Evolutionary conservation across 805 yeast species (phyloP).

Genomic region (Kazachstania kunashirensis): DNA sequence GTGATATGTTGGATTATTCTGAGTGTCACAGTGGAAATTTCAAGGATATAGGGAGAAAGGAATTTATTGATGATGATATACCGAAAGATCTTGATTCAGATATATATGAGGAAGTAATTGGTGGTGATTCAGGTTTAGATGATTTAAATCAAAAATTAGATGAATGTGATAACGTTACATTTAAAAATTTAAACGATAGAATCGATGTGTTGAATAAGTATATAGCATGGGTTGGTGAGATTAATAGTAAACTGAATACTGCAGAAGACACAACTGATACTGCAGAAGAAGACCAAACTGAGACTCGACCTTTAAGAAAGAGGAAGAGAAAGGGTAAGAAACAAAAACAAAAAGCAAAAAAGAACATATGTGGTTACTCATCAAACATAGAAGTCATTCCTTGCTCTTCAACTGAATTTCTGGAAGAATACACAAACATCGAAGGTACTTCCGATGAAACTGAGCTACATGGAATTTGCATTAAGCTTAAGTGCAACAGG

Average conservation of each 20-base stretch:
- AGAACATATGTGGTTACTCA: constrained; percentile 24
- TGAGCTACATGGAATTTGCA: constrained; percentile 16
- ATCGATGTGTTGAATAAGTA: constrained; percentile 13
- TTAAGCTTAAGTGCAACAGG: constrained; percentile 20
- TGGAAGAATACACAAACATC: constrained; percentile 6
- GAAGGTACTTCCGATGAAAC: constrained; percentile 3
- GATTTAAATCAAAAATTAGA: constrained; percentile 10
- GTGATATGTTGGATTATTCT: constrained; percentile 9
- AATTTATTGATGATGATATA: constrained; percentile 14
- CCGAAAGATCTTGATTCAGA: constrained; percentile 8
- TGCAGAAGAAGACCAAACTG: background rate
- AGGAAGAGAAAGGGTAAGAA: constrained; percentile 11
- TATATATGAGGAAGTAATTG: constrained; percentile 12
- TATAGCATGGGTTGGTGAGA: constrained; percentile 27
- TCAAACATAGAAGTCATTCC: constrained; percentile 9
- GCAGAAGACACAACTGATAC: constrained; percentile 1
- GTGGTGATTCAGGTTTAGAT: constrained; percentile 12
- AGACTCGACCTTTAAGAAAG: constrained; percentile 1
- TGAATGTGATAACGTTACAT: constrained; percentile 10
- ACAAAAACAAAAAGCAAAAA: constrained; percentile 9
- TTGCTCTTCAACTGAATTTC: constrained; percentile 14
- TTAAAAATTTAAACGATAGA: constrained; percentile 9
- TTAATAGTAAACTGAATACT: constrained; percentile 13
- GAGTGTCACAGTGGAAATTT: constrained; percentile 9
- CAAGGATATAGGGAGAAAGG: constrained; percentile 14